A percentile compares a stretch with the other conserved stretches of the same genome.
These are phyloP conservation scores for Persicaria tinctoria DNA, from an alignment of 148 eudicot genomes.

Conservation along the genomic window DNA sequence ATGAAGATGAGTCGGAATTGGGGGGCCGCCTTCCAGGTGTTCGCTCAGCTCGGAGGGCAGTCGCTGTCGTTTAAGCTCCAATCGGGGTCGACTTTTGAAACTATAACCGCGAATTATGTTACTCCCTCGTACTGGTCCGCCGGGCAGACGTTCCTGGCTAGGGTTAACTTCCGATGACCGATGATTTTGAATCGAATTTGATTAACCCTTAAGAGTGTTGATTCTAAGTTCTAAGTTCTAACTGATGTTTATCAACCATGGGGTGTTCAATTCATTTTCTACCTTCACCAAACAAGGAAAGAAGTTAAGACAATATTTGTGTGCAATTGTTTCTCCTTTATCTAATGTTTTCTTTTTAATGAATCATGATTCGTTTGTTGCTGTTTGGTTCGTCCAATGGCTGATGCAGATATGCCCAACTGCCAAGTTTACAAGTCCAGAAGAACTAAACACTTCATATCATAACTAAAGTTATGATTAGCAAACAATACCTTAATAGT, in stretches of 20 bases:
- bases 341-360: background rate
- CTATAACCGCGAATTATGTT: constrained; percentile 4
- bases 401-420: background rate
- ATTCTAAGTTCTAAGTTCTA: background rate
- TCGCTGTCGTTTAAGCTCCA: constrained; percentile 8
- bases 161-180: constrained; percentile 12
- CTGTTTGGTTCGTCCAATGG: background rate
- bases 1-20: constrained; percentile 20
- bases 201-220: no score
- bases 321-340: background rate
- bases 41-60: background rate
- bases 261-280: background rate
- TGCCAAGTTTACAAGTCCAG: background rate
- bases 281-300: background rate
- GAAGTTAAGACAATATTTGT: background rate
- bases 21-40: constrained; percentile 11
- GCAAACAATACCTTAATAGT: no score
- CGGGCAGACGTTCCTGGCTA: background rate
- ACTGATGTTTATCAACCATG: background rate
- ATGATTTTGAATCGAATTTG: no score
- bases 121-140: background rate
- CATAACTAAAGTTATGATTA: no score
- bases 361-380: background rate
- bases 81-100: constrained; percentile 3
- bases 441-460: background rate